These are phyloP conservation scores for Hirsutella rhossiliensis DNA, from an alignment of 2,329 filamentous ascomycete genomes.

Conservation along the genomic window DNA sequence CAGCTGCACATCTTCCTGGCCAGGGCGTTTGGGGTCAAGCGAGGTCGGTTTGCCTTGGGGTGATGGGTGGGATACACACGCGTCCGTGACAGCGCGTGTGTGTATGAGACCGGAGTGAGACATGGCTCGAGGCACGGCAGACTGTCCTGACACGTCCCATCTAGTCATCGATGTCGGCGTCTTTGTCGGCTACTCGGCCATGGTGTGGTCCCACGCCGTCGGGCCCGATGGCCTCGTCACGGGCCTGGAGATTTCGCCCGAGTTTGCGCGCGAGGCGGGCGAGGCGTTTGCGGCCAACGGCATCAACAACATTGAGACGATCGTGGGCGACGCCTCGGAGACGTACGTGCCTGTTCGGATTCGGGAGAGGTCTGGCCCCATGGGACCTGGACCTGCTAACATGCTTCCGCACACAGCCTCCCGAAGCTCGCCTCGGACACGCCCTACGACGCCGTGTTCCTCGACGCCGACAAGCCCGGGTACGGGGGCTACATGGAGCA, in stretches of 20 bases:
- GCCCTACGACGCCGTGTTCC: conserved; percentile 41
- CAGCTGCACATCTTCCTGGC: conserved; percentile 29
- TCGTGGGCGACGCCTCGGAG: conserved; percentile 32
- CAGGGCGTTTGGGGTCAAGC: conserved; percentile 26
- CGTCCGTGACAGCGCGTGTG: no score
- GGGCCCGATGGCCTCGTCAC: conserved; percentile 29
- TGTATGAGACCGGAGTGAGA: no score
- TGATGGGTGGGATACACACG: neutral
- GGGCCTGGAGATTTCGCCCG: conserved; percentile 31
- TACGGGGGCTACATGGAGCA: conserved; percentile 34
- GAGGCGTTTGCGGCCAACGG: conserved; percentile 25
- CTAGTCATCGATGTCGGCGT: conserved; percentile 37
- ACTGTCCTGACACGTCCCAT: neutral
- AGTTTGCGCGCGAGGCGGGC: conserved; percentile 29
- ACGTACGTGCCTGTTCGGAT: conserved; percentile 23
- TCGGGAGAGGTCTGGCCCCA: no score
- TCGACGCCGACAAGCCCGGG: conserved; percentile 41
- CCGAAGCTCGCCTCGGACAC: conserved; percentile 14
- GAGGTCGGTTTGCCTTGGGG: conserved; percentile 14
- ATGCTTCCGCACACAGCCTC: conserved; percentile 8
- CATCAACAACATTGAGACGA: conserved; percentile 32
- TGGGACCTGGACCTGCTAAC: no score
- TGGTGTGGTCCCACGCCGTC: conserved; percentile 34
- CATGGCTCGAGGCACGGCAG: no score
- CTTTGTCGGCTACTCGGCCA: conserved; percentile 35